Evolutionary conservation across 371 early-diverging fungal species (phyloP).

Genomic region (Rhizopus microsporus): DNA sequence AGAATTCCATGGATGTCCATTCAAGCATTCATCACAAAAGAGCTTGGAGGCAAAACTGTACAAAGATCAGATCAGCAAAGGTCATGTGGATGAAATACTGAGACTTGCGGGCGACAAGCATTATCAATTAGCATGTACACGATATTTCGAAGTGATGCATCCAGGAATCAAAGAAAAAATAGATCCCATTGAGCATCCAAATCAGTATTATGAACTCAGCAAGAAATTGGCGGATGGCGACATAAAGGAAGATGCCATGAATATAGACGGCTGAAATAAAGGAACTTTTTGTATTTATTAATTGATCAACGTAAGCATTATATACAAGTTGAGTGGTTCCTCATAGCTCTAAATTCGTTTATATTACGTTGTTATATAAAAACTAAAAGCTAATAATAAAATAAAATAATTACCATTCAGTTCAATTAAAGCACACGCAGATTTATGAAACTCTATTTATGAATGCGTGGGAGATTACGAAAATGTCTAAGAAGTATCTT

Average conservation of each 20-base stretch:
- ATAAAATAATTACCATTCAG: too few relatives aligned
- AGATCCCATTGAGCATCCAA: constrained; percentile 88
- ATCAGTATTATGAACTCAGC: constrained; percentile 89
- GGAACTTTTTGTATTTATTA: too few relatives aligned
- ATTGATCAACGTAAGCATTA: too few relatives aligned
- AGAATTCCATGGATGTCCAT: constrained; percentile 97
- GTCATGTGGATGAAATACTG: constrained; percentile 66
- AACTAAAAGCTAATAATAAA: too few relatives aligned
- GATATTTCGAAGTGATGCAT: constrained; percentile 79
- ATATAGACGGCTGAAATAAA: constrained; percentile 14
- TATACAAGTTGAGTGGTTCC: too few relatives aligned
- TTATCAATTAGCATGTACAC: constrained; percentile 94
- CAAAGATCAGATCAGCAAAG: constrained; percentile 48
- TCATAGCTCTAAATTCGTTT: too few relatives aligned
- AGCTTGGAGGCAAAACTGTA: constrained; percentile 61
- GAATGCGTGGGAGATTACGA: too few relatives aligned
- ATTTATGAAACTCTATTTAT: too few relatives aligned
- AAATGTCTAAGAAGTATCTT: too few relatives aligned
- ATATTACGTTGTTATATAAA: too few relatives aligned
- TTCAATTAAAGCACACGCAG: too few relatives aligned
- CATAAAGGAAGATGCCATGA: constrained; percentile 14
- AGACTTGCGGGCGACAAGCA: constrained; percentile 73
- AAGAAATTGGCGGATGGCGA: constrained; percentile 20
- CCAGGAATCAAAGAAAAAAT: constrained; percentile 37
- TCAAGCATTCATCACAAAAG: constrained; percentile 74